Evolutionary conservation across 1,284 basidiomycete genomes (phyloP).

Genomic region (Irpex sp.): DNA sequence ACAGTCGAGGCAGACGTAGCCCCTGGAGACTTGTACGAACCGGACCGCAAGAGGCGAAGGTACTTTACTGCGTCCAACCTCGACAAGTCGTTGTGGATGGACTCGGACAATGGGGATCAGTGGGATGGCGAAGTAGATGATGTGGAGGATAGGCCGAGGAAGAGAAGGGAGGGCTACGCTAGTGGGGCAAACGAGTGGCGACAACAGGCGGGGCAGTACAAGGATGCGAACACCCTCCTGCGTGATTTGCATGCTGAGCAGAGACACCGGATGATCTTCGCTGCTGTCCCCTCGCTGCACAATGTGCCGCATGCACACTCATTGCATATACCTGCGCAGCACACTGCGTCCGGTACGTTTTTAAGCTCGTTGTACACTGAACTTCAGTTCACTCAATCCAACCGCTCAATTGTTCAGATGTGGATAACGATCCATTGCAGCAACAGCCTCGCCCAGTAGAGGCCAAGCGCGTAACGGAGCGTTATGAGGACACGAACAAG

Average conservation of each 20-base stretch:
- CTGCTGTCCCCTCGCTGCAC: neutral
- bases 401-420: neutral
- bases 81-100: neutral
- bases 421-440: neutral
- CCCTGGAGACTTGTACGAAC: conserved; percentile 22
- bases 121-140: conserved; percentile 19
- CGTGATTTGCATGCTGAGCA: conserved; percentile 66
- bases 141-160: neutral
- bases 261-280: conserved; percentile 53
- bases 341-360: neutral
- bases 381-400: too few species aligned
- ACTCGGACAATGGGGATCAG: conserved; percentile 25
- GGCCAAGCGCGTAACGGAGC: conserved; percentile 44
- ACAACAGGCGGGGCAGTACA: conserved; percentile 39
- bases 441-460: conserved; percentile 22
- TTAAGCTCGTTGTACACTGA: neutral
- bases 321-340: neutral
- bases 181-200: conserved; percentile 18
- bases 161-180: neutral
- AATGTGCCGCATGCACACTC: neutral
- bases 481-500: conserved; percentile 67
- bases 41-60: conserved; percentile 31
- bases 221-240: conserved; percentile 55
- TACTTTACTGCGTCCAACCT: conserved; percentile 23
- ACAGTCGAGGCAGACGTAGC: conserved; percentile 23